Base-by-base conservation (phyloP, 2,329 filamentous ascomycete species). In the Plectosphaerella plurivora region DNA sequence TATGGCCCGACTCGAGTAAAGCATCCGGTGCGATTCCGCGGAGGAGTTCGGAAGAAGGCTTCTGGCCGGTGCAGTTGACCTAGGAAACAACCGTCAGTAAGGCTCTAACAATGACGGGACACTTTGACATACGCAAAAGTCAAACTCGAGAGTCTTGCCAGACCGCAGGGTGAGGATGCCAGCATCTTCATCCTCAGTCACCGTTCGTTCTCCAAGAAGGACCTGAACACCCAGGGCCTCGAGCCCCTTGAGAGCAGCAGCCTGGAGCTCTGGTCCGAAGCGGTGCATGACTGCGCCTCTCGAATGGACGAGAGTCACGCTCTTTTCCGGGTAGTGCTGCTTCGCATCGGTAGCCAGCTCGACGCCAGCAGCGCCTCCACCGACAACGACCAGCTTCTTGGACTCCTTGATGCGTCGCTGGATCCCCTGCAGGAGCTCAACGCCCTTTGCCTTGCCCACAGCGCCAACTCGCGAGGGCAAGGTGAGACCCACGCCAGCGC, bases 311-410 rank as follows among this genome's bases (percentile, higher is more conserved):
- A 87, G 61, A 0, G 74, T 74, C 10, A 87, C 76, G 0, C 67
- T 64, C 64, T 86, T 86, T 7, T 77, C 71, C 0, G 81, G 79
- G 56, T 81, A 83, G 10, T 68, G 61, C 5, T 71, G 71, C 63
- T 83, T 84, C 10, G 79, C 76, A 59, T 87, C 83, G 1, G 79
- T 75, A 0, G 81, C 82, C 35, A 86, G 65, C 64, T 86, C 80
- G 0, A 86, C 77, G 1, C 83, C 83, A 0, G 82, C 83, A 1
- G 83, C 81, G 3, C 83, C 83, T 0, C 81, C 82, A 2, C 83
- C 83, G 0, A 81, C 71, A 0, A 82, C 71, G 2, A 80, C 76
- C 7, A 82, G 57, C 28, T 68, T 69, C 12, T 62, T 62, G 1
- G 77, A 73, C 0, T 60, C 57, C 41, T 68, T 68, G 48, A 84